A percentile compares a stretch with the other conserved stretches of the same genome.
These are phyloP conservation scores for Serendipita sp. DNA, from an alignment of 768 basidiomycete genomes.

Conservation along the genomic window DNA sequence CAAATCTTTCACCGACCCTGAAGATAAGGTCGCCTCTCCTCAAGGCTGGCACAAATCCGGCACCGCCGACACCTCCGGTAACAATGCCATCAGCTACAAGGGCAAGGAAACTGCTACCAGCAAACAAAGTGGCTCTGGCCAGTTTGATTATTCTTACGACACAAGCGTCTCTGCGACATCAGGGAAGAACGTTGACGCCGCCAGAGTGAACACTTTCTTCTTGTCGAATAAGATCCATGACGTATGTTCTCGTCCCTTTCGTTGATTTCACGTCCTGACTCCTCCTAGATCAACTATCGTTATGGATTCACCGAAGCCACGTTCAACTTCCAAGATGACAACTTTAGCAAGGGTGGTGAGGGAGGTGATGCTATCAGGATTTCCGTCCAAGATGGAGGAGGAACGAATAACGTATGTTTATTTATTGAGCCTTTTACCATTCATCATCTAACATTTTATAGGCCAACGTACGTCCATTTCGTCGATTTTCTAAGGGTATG, in stretches of 20 bases:
- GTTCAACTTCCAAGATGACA: constrained; percentile 24
- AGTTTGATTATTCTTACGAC: constrained; percentile 14
- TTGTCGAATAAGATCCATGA: constrained; percentile 1
- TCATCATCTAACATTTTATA: constrained; percentile 7
- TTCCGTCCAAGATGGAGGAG: constrained; percentile 20
- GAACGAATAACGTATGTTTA: constrained; percentile 16
- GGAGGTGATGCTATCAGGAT: constrained; percentile 22
- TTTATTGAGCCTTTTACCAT: constrained; percentile 10
- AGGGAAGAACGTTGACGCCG: constrained; percentile 9
- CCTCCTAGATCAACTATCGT: constrained; percentile 3
- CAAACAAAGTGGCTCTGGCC: constrained; percentile 22
- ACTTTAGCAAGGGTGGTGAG: constrained; percentile 22
- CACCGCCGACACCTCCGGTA: constrained; percentile 8
- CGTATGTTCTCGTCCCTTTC: not conserved
- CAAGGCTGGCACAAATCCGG: constrained; percentile 26
- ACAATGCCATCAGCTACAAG: constrained; percentile 24
- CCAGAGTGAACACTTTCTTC: constrained; percentile 3
- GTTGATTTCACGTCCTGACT: not conserved
- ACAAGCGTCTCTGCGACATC: constrained; percentile 19
- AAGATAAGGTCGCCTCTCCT: constrained; percentile 24
- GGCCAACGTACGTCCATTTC: not conserved
- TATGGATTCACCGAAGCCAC: constrained; percentile 10
- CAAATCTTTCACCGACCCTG: not conserved
- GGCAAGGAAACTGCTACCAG: constrained; percentile 17
- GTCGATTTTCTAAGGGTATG: not conserved